phyloP scores from a whole-genome alignment of 257 asterid genomes.

The Rehmannia glutinosa region DNA sequence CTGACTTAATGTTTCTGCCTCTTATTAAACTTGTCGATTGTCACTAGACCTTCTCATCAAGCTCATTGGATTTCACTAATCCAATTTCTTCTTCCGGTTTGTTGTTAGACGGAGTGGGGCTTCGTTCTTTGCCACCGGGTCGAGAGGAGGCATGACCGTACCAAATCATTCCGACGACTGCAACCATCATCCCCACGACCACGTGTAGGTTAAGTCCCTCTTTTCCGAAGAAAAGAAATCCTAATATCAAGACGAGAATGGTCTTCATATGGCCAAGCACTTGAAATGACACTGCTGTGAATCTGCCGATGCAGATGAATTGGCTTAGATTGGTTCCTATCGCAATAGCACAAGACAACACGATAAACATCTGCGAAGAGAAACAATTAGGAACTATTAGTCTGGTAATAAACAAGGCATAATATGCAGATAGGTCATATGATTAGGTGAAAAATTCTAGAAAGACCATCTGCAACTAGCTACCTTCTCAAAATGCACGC shows the following conservation, averaged over 20 bases:
- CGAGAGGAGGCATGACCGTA: slow-evolving; percentile 60
- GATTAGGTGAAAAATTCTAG: background rate
- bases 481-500: background rate
- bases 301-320: slow-evolving; percentile 87
- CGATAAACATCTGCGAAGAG: slow-evolving; percentile 43
- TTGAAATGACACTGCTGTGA: slow-evolving; percentile 83
- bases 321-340: slow-evolving; percentile 81
- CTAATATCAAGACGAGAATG: slow-evolving; percentile 60
- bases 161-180: slow-evolving; percentile 72
- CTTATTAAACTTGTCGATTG: background rate
- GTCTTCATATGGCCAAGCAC: slow-evolving; percentile 90
- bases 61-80: slow-evolving; percentile 32
- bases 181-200: slow-evolving; percentile 62
- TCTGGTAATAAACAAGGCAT: background rate
- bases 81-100: slow-evolving; percentile 38
- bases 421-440: background rate
- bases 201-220: slow-evolving; percentile 68
- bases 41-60: slow-evolving; percentile 40
- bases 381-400: background rate
- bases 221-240: slow-evolving; percentile 70
- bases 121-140: slow-evolving; percentile 66
- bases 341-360: slow-evolving; percentile 62
- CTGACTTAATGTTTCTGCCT: background rate
- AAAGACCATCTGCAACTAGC: background rate
- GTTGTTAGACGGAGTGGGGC: slow-evolving; percentile 16